A percentile compares a stretch with the other conserved stretches of the same genome.
These are phyloP conservation scores for Candida glaebosa DNA, from an alignment of 805 yeast species.

Conservation along the genomic window DNA sequence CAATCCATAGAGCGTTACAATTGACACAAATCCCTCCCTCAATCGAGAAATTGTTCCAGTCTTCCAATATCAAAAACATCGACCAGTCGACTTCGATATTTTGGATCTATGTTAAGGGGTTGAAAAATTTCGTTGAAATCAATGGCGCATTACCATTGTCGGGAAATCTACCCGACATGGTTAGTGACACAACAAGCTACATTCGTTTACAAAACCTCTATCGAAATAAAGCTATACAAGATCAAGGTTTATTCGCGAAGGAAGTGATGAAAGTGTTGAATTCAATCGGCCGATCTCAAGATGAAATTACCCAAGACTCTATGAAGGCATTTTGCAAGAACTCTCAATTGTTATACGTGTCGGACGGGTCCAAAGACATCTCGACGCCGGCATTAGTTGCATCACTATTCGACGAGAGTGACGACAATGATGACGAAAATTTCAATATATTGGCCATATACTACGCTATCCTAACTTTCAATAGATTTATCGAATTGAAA, in stretches of 20 bases:
- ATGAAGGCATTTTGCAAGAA: conserved; percentile 59
- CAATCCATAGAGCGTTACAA: conserved; percentile 36
- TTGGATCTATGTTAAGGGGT: conserved; percentile 61
- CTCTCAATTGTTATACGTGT: conserved; percentile 48
- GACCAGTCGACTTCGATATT: conserved; percentile 37
- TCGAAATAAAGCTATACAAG: conserved; percentile 49
- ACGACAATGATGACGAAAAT: conserved; percentile 13
- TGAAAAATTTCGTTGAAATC: conserved; percentile 43
- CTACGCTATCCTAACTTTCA: conserved; percentile 39
- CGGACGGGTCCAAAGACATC: conserved; percentile 39
- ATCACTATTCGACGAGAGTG: conserved; percentile 10
- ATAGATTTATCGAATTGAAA: conserved; percentile 16
- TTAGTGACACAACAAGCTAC: conserved; percentile 65
- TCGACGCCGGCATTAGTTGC: conserved; percentile 14
- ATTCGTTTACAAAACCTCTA: conserved; percentile 57
- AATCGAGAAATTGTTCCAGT: conserved; percentile 18
- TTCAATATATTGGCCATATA: conserved; percentile 31
- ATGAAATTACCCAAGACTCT: conserved; percentile 30
- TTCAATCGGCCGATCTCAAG: conserved; percentile 22
- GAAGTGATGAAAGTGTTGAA: conserved; percentile 26
- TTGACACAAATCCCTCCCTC: conserved; percentile 31
- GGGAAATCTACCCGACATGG: conserved; percentile 87
- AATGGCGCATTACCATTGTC: conserved; percentile 58
- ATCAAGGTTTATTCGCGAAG: conserved; percentile 38
- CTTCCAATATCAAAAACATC: conserved; percentile 7